Conservation (phyloP, 805 yeast genomes). For the Ogataea sp. region DNA sequence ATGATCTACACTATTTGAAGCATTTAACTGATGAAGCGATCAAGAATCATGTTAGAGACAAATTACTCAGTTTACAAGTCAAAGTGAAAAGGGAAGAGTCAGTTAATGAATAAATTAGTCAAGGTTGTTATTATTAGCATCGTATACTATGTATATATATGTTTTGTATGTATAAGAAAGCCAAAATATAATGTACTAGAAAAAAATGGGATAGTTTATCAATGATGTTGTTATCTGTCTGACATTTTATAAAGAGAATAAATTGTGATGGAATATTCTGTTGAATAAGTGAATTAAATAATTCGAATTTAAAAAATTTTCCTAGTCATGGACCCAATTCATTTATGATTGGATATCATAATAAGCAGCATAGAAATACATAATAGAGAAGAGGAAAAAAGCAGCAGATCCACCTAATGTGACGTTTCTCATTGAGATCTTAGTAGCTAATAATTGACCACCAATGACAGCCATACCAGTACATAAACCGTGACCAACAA, state of each 20-base stretch:
- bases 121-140: too few species aligned
- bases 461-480: conserved; percentile 89
- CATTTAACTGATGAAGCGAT: conserved; percentile 36
- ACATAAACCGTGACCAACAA: conserved; percentile 82
- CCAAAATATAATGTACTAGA: conserved; percentile 1
- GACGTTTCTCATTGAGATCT: conserved; percentile 84
- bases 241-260: too few species aligned
- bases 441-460: conserved; percentile 83
- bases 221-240: too few species aligned
- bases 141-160: too few species aligned
- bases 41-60: conserved; percentile 28
- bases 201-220: too few species aligned
- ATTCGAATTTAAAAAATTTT: too few species aligned
- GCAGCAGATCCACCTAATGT: conserved; percentile 88
- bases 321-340: neutral
- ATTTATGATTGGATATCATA: conserved; percentile 17
- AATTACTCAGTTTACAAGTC: conserved; percentile 8
- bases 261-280: too few species aligned
- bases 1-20: conserved; percentile 28
- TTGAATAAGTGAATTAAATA: too few species aligned
- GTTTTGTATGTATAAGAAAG: neutral
- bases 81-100: too few species aligned
- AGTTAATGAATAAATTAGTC: neutral
- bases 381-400: conserved; percentile 71
- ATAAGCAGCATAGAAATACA: conserved; percentile 69